Conservation (phyloP, 768 basidiomycete genomes). For the Kwoniella shandongensis region DNA sequence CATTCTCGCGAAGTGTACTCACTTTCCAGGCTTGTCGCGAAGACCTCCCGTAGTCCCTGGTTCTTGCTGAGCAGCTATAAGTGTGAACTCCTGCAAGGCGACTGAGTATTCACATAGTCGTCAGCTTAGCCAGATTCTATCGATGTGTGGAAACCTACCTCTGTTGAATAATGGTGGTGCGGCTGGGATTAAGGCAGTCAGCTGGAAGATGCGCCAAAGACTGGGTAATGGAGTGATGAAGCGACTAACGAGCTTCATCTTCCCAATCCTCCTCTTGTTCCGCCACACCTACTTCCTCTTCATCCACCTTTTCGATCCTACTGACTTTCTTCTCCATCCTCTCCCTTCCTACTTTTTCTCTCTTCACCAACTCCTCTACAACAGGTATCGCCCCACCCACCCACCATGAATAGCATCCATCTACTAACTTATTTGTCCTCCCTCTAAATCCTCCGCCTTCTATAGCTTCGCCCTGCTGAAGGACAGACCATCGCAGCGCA, state of each 20-base stretch:
- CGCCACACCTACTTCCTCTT: conserved; percentile 51
- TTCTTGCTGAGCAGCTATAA: conserved; percentile 80
- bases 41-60: conserved; percentile 67
- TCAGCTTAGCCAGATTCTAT: not conserved
- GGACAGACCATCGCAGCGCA: conserved; percentile 75
- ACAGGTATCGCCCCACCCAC: conserved; percentile 83
- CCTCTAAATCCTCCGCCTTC: conserved; percentile 93
- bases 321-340: conserved; percentile 2
- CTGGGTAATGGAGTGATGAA: too few species aligned
- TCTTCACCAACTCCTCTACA: conserved; percentile 60
- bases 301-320: conserved; percentile 41
- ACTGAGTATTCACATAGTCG: conserved; percentile 32
- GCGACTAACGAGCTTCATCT: conserved; percentile 65
- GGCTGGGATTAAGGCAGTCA: too few species aligned
- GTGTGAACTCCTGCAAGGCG: conserved; percentile 84
- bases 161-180: conserved; percentile 44
- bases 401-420: conserved; percentile 99
- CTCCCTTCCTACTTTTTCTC: conserved; percentile 19
- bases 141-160: conserved; percentile 28
- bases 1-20: conserved; percentile 45
- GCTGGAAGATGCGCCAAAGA: too few species aligned
- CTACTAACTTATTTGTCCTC: conserved; percentile 95
- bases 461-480: conserved; percentile 77
- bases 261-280: conserved; percentile 62
- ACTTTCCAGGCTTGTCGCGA: conserved; percentile 95